Conservation (phyloP, 2,329 filamentous ascomycete species). For the Tympanopsis confertula region DNA sequence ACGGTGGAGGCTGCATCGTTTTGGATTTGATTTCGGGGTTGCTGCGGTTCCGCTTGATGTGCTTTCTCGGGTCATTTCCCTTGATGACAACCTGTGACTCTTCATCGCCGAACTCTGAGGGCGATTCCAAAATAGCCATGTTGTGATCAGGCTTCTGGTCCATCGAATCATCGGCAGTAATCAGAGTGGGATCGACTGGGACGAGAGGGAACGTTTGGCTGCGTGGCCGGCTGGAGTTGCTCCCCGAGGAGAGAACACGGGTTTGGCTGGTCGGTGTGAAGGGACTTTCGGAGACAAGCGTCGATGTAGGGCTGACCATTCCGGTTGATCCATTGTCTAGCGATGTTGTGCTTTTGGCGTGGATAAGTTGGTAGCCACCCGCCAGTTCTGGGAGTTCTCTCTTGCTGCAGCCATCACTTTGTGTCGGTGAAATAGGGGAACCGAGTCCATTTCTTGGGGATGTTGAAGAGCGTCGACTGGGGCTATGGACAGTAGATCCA, state of each 20-base stretch:
- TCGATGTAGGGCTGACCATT: slow-evolving; percentile 41
- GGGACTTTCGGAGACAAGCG: slow-evolving; percentile 38
- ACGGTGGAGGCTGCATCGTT: background rate
- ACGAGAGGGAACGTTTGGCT: slow-evolving; percentile 48
- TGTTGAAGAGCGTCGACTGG: slow-evolving; percentile 38
- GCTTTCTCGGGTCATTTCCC: no score
- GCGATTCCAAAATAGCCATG: no score
- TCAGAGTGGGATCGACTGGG: slow-evolving; percentile 13
- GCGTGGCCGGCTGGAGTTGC: slow-evolving; percentile 37
- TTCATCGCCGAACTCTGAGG: no score
- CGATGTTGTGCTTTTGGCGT: slow-evolving; percentile 25
- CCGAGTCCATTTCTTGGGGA: slow-evolving; percentile 38
- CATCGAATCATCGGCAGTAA: no score
- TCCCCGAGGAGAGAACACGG: slow-evolving; percentile 21
- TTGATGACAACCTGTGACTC: no score
- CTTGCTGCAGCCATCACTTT: slow-evolving; percentile 37
- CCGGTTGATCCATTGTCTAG: slow-evolving; percentile 33
- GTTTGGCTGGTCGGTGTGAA: slow-evolving; percentile 35
- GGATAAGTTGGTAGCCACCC: background rate
- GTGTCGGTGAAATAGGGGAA: slow-evolving; percentile 37
- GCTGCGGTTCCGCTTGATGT: background rate
- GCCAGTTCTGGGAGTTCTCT: slow-evolving; percentile 27
- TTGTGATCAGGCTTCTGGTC: no score
- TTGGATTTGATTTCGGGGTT: background rate
- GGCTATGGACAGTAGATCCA: slow-evolving; percentile 37